A percentile compares a stretch with the other conserved stretches of the same genome.
phyloP scores from a whole-genome alignment of 352 stramenopile species.

The Phytophthora rubi region DNA sequence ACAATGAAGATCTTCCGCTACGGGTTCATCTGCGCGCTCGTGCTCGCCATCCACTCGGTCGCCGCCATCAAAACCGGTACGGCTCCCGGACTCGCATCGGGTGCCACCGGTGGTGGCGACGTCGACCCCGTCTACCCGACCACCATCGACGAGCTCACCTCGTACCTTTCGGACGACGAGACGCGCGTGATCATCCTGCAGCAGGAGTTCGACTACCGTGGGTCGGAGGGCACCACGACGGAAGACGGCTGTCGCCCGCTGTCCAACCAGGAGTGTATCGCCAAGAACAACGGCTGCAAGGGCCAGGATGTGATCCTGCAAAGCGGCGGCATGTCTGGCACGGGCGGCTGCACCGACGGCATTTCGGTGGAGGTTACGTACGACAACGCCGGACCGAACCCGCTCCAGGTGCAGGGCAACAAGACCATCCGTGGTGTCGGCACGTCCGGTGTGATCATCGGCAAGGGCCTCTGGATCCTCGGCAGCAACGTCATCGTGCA shows the following conservation, averaged over 20 bases:
- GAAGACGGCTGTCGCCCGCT: constrained; percentile 24
- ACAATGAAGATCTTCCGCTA: constrained; percentile 11
- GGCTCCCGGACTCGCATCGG: constrained; percentile 28
- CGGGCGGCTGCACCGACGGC: constrained; percentile 29
- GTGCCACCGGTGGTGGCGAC: constrained; percentile 22
- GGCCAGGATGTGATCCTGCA: constrained; percentile 38
- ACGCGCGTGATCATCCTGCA: constrained; percentile 38
- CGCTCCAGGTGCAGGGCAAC: constrained; percentile 22
- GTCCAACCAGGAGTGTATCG: constrained; percentile 32
- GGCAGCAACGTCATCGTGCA: constrained; percentile 43
- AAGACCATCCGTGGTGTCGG: constrained; percentile 32
- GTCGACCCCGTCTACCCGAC: constrained; percentile 32
- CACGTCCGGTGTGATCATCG: constrained; percentile 22
- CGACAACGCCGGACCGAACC: constrained; percentile 29
- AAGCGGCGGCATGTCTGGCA: constrained; percentile 14
- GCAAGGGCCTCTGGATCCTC: constrained; percentile 24
- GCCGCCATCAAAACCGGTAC: constrained; percentile 28
- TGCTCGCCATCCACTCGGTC: constrained; percentile 8
- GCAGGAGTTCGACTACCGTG: constrained; percentile 33
- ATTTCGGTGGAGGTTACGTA: constrained; percentile 34
- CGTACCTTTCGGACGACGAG: constrained; percentile 30
- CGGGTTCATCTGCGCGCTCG: constrained; percentile 15
- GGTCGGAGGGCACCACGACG: constrained; percentile 27
- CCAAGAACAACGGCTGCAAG: constrained; percentile 38
- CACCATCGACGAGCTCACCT: constrained; percentile 32